A percentile compares a stretch with the other conserved stretches of the same genome.
Evolutionary conservation across 495 filamentous ascomycete genomes (phyloP).

Genomic region (Cercophora newfieldiana): DNA sequence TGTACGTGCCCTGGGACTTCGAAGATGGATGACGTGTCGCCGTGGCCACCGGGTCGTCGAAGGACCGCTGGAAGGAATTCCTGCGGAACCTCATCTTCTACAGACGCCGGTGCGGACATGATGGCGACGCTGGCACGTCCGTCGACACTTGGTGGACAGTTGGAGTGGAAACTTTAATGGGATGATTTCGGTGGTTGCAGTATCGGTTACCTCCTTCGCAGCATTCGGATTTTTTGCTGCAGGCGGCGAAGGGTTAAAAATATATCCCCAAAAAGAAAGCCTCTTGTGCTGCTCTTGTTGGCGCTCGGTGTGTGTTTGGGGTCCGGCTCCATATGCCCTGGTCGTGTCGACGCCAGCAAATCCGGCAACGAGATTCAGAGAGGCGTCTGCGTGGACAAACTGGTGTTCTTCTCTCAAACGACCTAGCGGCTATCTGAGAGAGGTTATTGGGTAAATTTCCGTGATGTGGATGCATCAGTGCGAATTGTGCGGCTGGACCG

Average conservation of each 20-base stretch:
- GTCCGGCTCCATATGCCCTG: not conserved
- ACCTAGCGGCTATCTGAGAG: not conserved
- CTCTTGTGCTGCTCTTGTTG: too few relatives aligned
- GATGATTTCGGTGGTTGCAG: too few relatives aligned
- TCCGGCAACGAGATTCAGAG: not conserved
- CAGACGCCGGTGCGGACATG: not conserved
- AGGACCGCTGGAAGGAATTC: not conserved
- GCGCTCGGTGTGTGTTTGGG: too few relatives aligned
- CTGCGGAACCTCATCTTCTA: not conserved
- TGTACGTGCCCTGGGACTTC: not conserved
- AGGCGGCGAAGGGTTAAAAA: too few relatives aligned
- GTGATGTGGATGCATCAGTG: not conserved
- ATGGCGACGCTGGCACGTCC: not conserved
- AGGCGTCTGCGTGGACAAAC: not conserved
- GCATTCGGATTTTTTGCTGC: too few relatives aligned
- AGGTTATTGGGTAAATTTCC: not conserved
- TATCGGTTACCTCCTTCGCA: too few relatives aligned
- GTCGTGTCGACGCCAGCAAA: too few relatives aligned
- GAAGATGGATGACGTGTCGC: not conserved
- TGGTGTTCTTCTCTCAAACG: not conserved
- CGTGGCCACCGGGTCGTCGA: not conserved
- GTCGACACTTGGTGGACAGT: too few relatives aligned
- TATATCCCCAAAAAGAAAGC: too few relatives aligned
- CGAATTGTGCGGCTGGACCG: not conserved
- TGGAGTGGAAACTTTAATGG: too few relatives aligned